phyloP scores from a whole-genome alignment of 345 rosid species.

The Lepidium africanum region DNA sequence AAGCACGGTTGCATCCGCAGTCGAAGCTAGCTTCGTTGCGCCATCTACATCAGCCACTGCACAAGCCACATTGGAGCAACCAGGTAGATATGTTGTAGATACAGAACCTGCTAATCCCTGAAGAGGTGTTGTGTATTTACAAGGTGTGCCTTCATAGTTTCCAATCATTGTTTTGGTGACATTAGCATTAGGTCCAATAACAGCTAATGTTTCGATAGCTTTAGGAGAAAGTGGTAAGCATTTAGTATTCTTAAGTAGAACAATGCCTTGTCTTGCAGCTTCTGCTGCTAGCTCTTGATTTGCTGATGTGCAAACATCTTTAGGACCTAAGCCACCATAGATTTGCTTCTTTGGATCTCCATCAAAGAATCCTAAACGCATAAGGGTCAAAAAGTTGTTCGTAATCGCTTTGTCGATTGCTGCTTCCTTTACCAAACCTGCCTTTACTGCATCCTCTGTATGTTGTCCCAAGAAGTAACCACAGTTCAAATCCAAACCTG shows the following conservation, averaged over 20 bases:
- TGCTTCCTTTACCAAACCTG: slow-evolving; percentile 49
- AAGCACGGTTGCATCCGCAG: slow-evolving; percentile 72
- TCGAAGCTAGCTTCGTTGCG: slow-evolving; percentile 47
- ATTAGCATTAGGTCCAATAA: slow-evolving; percentile 91
- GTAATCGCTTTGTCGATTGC: slow-evolving; percentile 55
- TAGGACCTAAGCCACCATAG: slow-evolving; percentile 71
- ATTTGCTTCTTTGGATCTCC: slow-evolving; percentile 73
- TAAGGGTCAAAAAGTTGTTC: slow-evolving; percentile 74
- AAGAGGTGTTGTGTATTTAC: slow-evolving; percentile 78
- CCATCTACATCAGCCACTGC: slow-evolving; percentile 48
- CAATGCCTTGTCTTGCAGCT: slow-evolving; percentile 94
- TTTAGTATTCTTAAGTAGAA: slow-evolving; percentile 64
- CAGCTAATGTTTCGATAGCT: slow-evolving; percentile 55
- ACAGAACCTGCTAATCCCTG: slow-evolving; percentile 60
- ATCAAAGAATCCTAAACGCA: slow-evolving; percentile 91
- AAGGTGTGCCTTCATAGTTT: slow-evolving; percentile 88
- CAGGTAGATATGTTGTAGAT: slow-evolving; percentile 47
- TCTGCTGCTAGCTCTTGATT: slow-evolving; percentile 80
- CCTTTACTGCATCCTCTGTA: slow-evolving; percentile 73
- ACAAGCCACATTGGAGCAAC: slow-evolving; percentile 72
- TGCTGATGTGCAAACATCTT: slow-evolving; percentile 63
- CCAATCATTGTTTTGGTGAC: slow-evolving; percentile 95
- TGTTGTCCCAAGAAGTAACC: slow-evolving; percentile 67
- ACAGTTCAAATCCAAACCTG: slow-evolving; percentile 86
- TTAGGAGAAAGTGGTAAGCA: slow-evolving; percentile 62